Conservation (phyloP, 306 rosid species). For the Cicer bijugum region DNA sequence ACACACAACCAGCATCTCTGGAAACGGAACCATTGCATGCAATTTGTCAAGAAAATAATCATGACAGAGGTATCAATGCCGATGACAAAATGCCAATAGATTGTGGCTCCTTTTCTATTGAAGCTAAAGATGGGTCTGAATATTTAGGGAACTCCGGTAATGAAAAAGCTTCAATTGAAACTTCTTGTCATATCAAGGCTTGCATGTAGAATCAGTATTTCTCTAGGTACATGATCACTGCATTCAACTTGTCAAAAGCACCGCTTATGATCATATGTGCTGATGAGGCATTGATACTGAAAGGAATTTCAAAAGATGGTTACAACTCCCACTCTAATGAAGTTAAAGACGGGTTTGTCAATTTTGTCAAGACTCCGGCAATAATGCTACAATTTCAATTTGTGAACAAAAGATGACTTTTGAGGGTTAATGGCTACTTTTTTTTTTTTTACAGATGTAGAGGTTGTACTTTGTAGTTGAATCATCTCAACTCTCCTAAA, state of each 20-base stretch:
- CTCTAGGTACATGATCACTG: constrained; percentile 31
- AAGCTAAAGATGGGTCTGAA: constrained; percentile 41
- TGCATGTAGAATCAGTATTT: not conserved
- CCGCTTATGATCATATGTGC: constrained; percentile 13
- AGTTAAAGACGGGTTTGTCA: constrained; percentile 16
- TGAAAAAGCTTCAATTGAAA: constrained; percentile 42
- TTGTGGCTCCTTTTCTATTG: constrained; percentile 16
- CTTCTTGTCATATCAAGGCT: constrained; percentile 27
- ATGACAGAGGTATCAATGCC: not conserved
- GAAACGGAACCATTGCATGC: constrained; percentile 3
- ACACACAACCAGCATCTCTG: constrained; percentile 8
- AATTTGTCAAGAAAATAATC: constrained; percentile 36
- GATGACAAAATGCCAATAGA: constrained; percentile 4
- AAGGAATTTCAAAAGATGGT: constrained; percentile 29
- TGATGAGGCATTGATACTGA: constrained; percentile 1
- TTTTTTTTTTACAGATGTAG: not conserved
- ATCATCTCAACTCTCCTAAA: not conserved
- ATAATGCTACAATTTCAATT: constrained; percentile 26
- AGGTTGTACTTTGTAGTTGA: constrained; percentile 5
- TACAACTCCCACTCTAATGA: constrained; percentile 4
- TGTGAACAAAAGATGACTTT: constrained; percentile 34
- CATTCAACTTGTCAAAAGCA: constrained; percentile 26
- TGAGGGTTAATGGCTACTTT: not conserved
- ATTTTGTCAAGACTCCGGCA: not conserved
- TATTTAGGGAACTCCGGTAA: constrained; percentile 27